A percentile compares a stretch with the other conserved stretches of the same genome.
Conservation (phyloP, 106 monocot species). For the Phalaenopsis equestris region DNA sequence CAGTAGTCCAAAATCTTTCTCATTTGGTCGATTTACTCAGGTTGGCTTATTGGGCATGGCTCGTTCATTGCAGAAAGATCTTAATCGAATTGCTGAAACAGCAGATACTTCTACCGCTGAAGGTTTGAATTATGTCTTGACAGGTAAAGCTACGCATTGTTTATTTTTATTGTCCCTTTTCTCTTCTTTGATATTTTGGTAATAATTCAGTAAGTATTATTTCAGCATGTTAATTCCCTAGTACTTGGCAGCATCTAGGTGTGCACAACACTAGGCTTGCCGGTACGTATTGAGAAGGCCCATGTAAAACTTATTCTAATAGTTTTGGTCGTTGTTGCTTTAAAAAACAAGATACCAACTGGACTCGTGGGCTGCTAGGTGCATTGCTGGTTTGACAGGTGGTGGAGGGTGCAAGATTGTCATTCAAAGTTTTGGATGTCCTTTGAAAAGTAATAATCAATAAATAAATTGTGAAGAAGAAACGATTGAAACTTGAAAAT, state of each 20-base stretch:
- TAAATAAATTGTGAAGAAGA: too few species aligned
- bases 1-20: not conserved
- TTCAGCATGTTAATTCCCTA: not conserved
- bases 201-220: not conserved
- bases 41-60: slow-evolving; percentile 93
- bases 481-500: too few species aligned
- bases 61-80: slow-evolving; percentile 79
- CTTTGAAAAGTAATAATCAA: not conserved
- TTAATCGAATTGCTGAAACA: slow-evolving; percentile 80
- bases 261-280: not conserved
- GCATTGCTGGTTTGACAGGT: not conserved
- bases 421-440: not conserved
- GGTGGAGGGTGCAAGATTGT: too few species aligned
- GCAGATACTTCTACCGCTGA: slow-evolving; percentile 85
- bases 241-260: not conserved
- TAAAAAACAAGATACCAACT: not conserved
- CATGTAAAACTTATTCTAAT: not conserved
- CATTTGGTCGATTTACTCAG: slow-evolving; percentile 21
- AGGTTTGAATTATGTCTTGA: slow-evolving; percentile 75
- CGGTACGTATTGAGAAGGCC: not conserved
- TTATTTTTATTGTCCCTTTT: slow-evolving; percentile 4
- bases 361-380: not conserved
- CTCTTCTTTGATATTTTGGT: not conserved
- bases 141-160: slow-evolving; percentile 38
- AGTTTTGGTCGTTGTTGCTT: not conserved